phyloP scores from a whole-genome alignment of 176 grass and related monocot species.

The Themeda triandra region DNA sequence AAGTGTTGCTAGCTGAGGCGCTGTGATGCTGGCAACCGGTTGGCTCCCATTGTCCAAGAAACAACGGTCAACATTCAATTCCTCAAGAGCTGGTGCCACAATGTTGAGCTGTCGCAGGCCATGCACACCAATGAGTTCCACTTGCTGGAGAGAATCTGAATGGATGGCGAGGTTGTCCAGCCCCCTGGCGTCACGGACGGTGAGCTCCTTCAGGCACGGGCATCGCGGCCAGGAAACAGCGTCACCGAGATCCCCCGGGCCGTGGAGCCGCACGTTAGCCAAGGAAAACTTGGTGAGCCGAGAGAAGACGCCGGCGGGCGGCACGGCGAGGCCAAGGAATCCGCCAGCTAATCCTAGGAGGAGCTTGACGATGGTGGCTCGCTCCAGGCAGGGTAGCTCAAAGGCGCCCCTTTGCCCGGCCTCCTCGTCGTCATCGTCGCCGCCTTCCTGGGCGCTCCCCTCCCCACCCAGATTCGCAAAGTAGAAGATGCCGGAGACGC shows the following conservation, averaged over 20 bases:
- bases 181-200: not conserved
- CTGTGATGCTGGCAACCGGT: not conserved
- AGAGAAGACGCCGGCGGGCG: not conserved
- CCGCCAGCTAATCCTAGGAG: too few relatives aligned
- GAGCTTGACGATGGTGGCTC: not conserved
- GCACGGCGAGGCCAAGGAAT: not conserved
- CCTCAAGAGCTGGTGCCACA: not conserved
- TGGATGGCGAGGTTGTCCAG: not conserved
- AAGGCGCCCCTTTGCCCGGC: not conserved
- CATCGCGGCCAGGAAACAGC: not conserved
- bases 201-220: not conserved
- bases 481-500: constrained; percentile 16
- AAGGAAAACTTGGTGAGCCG: not conserved
- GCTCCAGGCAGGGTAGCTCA: constrained; percentile 20
- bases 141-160: not conserved
- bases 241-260: not conserved
- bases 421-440: not conserved
- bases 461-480: too few relatives aligned
- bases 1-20: not conserved
- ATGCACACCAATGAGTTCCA: rapidly evolving
- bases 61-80: rapidly evolving
- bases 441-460: not conserved
- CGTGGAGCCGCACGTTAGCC: rapidly evolving
- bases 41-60: not conserved
- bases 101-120: not conserved